Evolutionary conservation across 345 rosid genomes (phyloP), one percentile per base, ranked within the genome.

Genomic region (Erucastrum elatum): DNA sequence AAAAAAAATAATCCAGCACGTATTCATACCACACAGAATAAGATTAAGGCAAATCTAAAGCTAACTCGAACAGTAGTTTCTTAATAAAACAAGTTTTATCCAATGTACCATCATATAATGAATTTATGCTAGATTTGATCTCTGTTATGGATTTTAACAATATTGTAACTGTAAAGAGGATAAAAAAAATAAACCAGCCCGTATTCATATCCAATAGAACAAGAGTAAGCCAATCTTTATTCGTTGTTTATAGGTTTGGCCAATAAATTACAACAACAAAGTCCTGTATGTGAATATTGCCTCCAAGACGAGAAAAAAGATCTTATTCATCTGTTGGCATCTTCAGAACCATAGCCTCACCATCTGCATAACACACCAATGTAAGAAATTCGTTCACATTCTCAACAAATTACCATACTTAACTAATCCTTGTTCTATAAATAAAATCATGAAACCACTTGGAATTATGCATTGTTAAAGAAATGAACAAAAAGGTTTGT

Each of bases 241-340:
- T 26, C 44, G 27, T 10, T 70, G 70, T 77, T 16, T 62, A 16
- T 49, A 77, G 31, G 68, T 34, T 67, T 72, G 77, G 27, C 56
- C 4, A 17, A 60, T 26, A 27, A 67, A 61, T 61, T 73, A 72
- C 82, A 79, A 67, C 74, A 79, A 4, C 17, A 44, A 26, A 25
- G 34, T 49, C 64, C 61, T 7, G 26, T 10, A 66, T 67, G 64
- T 49, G 65, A 75, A 66, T 75, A 72, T 60, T 72, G 82, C 58
- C 51, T 33, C 39, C 15, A 59, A 66, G 60, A 56, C 46, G 56
- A 26, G 12, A 58, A 59, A 11, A 49, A 58, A 60, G 0, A 64
- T 46, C 9, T 59, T 59, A 59, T 59, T 26, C 33, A 5, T 79
- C 78, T 61, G 82, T 74, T 35, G 82, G 78, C 78, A 79, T 79